Percentiles rank a stretch among this genome's conserved stretches.
phyloP scores from a whole-genome alignment of 2,329 filamentous ascomycete species.

The Beauveria bassiana region DNA sequence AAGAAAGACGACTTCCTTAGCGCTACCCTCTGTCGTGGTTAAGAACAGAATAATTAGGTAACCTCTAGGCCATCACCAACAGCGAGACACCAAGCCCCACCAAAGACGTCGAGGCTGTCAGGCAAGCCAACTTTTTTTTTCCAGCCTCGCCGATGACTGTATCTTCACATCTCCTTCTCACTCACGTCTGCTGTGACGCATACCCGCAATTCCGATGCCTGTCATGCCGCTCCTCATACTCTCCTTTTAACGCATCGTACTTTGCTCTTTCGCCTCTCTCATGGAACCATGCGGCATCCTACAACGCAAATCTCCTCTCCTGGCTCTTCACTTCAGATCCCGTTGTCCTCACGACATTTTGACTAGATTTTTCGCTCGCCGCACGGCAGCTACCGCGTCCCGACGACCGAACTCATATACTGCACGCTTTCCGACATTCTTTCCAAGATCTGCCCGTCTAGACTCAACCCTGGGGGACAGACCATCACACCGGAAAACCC shows the following conservation, averaged over 20 bases:
- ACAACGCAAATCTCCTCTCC: background rate
- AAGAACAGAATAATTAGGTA: too few relatives aligned
- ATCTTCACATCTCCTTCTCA: background rate
- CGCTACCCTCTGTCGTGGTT: too few relatives aligned
- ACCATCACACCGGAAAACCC: background rate
- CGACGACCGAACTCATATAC: background rate
- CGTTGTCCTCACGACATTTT: background rate
- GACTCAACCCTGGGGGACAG: background rate
- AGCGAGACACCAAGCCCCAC: background rate
- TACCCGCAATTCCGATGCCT: background rate
- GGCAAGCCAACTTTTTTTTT: background rate
- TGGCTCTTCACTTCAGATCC: background rate
- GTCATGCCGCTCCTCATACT: background rate
- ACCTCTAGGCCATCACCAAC: too few relatives aligned
- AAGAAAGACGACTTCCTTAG: too few relatives aligned
- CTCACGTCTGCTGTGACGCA: background rate
- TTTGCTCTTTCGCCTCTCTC: background rate
- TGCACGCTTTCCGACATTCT: background rate
- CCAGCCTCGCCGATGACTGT: background rate
- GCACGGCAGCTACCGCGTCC: background rate
- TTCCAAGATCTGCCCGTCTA: background rate
- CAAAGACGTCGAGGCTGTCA: background rate
- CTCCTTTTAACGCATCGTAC: background rate
- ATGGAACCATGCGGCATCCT: slow-evolving; percentile 9
- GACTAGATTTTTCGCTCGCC: background rate